Conservation (phyloP, 2,329 filamentous ascomycete genomes). For the Neonectria sp. region DNA sequence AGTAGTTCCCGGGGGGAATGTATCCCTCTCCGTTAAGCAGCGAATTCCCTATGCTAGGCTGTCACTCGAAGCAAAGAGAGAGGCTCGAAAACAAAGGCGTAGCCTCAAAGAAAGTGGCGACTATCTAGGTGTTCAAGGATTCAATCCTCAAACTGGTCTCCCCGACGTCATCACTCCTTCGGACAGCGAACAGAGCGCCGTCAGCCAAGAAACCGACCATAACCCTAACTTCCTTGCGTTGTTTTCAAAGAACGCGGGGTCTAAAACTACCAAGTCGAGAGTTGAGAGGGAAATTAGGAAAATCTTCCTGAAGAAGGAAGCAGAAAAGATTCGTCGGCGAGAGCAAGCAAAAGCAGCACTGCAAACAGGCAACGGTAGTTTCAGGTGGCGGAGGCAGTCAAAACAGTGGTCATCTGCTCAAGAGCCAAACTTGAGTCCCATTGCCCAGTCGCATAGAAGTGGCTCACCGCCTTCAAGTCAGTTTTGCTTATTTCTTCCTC, state of each 20-base stretch:
- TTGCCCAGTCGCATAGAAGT: constrained; percentile 59
- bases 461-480: constrained; percentile 42
- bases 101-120: constrained; percentile 69
- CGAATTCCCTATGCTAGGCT: constrained; percentile 6
- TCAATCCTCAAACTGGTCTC: constrained; percentile 70
- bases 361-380: constrained; percentile 44
- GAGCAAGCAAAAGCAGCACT: constrained; percentile 58
- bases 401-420: constrained; percentile 67
- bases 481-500: constrained; percentile 35
- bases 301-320: constrained; percentile 49
- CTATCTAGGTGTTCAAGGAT: constrained; percentile 71
- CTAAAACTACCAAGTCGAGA: constrained; percentile 59
- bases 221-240: constrained; percentile 52
- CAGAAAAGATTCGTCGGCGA: constrained; percentile 61
- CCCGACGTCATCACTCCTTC: constrained; percentile 67
- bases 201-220: constrained; percentile 50
- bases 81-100: constrained; percentile 56
- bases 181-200: constrained; percentile 59
- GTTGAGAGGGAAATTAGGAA: constrained; percentile 61
- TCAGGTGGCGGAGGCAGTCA: constrained; percentile 62
- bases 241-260: constrained; percentile 53
- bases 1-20: constrained; percentile 1
- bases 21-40: background rate
- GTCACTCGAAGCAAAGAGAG: constrained; percentile 50
- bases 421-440: constrained; percentile 65